phyloP scores from a whole-genome alignment of 495 filamentous ascomycete species.

The Podospora didyma region DNA sequence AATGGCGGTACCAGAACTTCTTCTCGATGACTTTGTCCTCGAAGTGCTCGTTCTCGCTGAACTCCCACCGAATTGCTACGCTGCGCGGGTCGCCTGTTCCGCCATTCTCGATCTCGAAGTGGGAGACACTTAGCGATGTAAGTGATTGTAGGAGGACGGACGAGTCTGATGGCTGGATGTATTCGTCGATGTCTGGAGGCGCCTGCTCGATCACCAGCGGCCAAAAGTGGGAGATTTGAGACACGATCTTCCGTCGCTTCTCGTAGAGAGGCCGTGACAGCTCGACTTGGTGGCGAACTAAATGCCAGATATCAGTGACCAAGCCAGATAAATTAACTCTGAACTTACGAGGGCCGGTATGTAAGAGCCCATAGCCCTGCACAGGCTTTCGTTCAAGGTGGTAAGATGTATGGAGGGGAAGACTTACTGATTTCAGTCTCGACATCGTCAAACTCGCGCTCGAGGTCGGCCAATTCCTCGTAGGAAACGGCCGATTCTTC shows the following conservation, averaged over 20 bases:
- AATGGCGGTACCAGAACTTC: constrained; percentile 77
- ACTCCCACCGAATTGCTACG: constrained; percentile 57
- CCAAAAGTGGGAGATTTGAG: constrained; percentile 82
- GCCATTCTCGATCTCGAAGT: constrained; percentile 67
- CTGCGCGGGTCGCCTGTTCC: constrained; percentile 60
- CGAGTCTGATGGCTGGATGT: constrained; percentile 74
- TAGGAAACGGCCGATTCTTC: constrained; percentile 45
- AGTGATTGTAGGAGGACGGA: constrained; percentile 60
- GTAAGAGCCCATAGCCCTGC: no score
- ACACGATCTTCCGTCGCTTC: constrained; percentile 63
- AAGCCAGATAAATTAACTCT: neutral
- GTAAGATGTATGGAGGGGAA: neutral
- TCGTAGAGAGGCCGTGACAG: constrained; percentile 60
- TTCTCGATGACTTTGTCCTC: constrained; percentile 73
- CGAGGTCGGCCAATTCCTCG: constrained; percentile 57
- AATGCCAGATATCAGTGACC: neutral
- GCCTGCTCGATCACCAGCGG: constrained; percentile 79
- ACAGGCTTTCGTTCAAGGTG: neutral
- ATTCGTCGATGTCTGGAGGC: constrained; percentile 76
- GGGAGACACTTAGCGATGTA: constrained; percentile 59
- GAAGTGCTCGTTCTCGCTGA: constrained; percentile 69
- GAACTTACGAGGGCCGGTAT: neutral
- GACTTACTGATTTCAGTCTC: constrained; percentile 66
- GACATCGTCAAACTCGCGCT: constrained; percentile 66
- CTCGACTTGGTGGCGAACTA: constrained; percentile 55